Base-by-base conservation (phyloP, 192 early-diverging fungal genomes). In the Coemansia sp. region DNA sequence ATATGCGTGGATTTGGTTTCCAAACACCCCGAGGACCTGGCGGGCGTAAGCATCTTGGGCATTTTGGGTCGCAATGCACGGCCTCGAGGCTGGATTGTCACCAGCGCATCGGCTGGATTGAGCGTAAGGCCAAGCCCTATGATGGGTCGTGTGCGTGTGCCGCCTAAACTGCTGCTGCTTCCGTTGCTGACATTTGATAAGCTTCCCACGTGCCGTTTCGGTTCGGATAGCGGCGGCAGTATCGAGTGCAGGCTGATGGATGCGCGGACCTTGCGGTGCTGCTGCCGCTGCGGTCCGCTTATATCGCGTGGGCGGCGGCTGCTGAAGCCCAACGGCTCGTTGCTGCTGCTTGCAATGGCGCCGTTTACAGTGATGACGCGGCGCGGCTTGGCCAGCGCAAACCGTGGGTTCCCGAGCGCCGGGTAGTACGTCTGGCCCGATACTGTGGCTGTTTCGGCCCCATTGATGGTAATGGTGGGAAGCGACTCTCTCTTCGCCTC, bases 101-200 rank as follows among this genome's bases (percentile, higher is more conserved):
- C 78, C 23, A 81, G 62, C 1, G 70, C 58, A 35, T 81, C 78
- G 18, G 73, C 70, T 0, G 78, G 78, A 24, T 81, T 81, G 62
- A 81, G 61, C 18, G 78, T 81, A 8, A 81, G 41, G 1, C 78
- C 78, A 0, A 81, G 65, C 0, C 78, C 78, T 43, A 81, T 81
- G 16, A 81, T 81, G 6, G 73, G 70, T 16, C 72, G 18, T 2
- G 69, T 59, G 4, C 78, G 63, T 15, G 65, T 35, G 23, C 60
- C 60, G 8, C 41, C 20, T 21, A 53, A 9, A 10, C 39, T 34
- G 10, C 49, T 24, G 53, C 62, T 39, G 20, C 41, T 58, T 18
- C 49, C 49, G 6, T 52, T 53, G 44, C 44, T 46, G 21, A 53
- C 14, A 23, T 21, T 53, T 12, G 51, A 23, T 2, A 11, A 10